Conservation (phyloP, 202 grass and related monocot species). For the Zizania palustris region DNA sequence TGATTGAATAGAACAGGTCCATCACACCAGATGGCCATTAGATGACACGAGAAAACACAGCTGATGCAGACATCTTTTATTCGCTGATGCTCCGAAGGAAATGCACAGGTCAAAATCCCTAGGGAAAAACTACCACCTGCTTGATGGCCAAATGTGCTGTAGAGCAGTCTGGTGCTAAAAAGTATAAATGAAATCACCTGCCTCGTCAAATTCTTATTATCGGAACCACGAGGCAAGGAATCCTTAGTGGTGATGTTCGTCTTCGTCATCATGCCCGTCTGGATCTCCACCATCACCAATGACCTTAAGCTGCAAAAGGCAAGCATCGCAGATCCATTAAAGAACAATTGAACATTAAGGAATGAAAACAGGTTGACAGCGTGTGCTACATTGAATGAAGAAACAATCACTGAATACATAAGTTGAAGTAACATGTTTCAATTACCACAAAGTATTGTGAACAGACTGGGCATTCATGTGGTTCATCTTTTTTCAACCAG, state of each 20-base stretch:
- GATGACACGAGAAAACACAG: slow-evolving; percentile 22
- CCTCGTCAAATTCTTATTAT: slow-evolving; percentile 62
- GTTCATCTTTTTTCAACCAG: slow-evolving; percentile 96
- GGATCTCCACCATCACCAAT: slow-evolving; percentile 85
- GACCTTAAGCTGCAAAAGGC: slow-evolving; percentile 80
- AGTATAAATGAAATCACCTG: slow-evolving; percentile 50
- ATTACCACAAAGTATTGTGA: slow-evolving; percentile 94
- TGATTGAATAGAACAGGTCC: slow-evolving; percentile 39
- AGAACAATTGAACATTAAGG: background rate
- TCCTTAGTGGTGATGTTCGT: slow-evolving; percentile 65
- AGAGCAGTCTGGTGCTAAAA: slow-evolving; percentile 58
- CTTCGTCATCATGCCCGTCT: slow-evolving; percentile 63
- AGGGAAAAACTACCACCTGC: slow-evolving; percentile 52
- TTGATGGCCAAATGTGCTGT: slow-evolving; percentile 54
- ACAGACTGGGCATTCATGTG: slow-evolving; percentile 90
- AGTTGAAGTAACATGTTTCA: slow-evolving; percentile 29
- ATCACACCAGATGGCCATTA: slow-evolving; percentile 45
- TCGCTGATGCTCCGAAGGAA: slow-evolving; percentile 58
- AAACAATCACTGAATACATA: background rate
- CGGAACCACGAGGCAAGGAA: slow-evolving; percentile 44
- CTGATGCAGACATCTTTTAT: slow-evolving; percentile 60
- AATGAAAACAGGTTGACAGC: background rate
- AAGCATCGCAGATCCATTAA: slow-evolving; percentile 19
- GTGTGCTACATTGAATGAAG: background rate
- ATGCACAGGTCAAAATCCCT: slow-evolving; percentile 51